These are phyloP conservation scores for Cladosporium oxysporum DNA, from an alignment of 2,329 filamentous ascomycete species.

Conservation along the genomic window DNA sequence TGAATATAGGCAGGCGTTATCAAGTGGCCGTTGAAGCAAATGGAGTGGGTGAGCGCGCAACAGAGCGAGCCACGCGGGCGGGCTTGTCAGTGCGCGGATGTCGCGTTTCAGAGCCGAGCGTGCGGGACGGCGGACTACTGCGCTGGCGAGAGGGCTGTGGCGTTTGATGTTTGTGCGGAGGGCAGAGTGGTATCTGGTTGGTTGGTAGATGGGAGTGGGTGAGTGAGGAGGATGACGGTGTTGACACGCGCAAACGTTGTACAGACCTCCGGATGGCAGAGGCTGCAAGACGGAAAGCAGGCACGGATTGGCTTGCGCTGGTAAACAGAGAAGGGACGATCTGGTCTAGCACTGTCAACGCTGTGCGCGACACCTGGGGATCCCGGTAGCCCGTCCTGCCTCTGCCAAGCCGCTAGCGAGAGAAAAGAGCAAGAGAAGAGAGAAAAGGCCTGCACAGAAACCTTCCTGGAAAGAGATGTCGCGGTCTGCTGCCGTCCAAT, in stretches of 20 bases:
- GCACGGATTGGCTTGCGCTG: background rate
- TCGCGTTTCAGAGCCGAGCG: conserved; percentile 15
- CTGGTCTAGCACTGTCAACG: too few species aligned
- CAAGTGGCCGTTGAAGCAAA: conserved; percentile 19
- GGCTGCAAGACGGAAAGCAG: conserved; percentile 1
- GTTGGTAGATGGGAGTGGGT: background rate
- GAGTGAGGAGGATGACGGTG: background rate
- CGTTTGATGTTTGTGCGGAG: background rate
- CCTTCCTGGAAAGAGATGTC: background rate
- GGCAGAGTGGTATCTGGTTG: background rate
- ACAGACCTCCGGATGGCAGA: background rate
- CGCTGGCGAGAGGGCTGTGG: background rate
- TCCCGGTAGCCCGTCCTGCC: background rate
- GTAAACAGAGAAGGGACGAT: conserved; percentile 8
- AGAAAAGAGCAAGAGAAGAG: background rate
- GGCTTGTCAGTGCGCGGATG: conserved; percentile 15
- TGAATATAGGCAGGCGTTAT: conserved; percentile 17
- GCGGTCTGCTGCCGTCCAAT: background rate
- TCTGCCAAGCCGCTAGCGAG: background rate
- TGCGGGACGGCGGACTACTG: background rate
- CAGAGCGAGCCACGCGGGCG: conserved; percentile 10
- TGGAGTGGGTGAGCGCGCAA: background rate
- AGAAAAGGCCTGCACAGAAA: conserved; percentile 9
- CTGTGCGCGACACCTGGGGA: background rate
- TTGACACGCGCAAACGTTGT: background rate